These are phyloP conservation scores for Trametes villosa DNA, from an alignment of 768 basidiomycete species.

Conservation along the genomic window DNA sequence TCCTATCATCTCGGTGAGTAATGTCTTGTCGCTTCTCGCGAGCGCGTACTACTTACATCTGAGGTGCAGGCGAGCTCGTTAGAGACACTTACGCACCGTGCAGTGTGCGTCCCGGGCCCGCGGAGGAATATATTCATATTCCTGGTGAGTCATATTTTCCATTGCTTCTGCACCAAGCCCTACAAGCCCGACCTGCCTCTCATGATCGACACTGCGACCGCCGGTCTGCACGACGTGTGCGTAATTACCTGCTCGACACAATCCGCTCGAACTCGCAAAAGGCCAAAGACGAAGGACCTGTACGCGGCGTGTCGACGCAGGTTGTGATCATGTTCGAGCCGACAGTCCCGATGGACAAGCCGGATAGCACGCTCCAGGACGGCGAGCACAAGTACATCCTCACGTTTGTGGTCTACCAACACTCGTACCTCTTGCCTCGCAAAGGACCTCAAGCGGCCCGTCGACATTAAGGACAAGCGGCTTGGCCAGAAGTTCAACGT, in stretches of 20 bases:
- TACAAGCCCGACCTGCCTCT: conserved; percentile 55
- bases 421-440: conserved; percentile 87
- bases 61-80: too few species aligned
- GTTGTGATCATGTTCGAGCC: conserved; percentile 99
- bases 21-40: too few species aligned
- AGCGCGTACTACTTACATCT: too few species aligned
- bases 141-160: conserved; percentile 36
- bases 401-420: conserved; percentile 67
- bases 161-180: conserved; percentile 67
- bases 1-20: too few species aligned
- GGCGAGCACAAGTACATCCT: conserved; percentile 94
- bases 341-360: conserved; percentile 48
- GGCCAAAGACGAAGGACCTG: conserved; percentile 40
- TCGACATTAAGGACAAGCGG: conserved; percentile 62
- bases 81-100: too few species aligned
- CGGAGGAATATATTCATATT: conserved; percentile 31
- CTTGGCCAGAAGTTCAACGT: conserved; percentile 55
- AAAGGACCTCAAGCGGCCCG: conserved; percentile 58
- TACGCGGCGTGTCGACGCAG: conserved; percentile 95
- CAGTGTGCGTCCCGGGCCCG: too few species aligned
- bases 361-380: conserved; percentile 53
- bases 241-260: conserved; percentile 86
- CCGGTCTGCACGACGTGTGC: conserved; percentile 93
- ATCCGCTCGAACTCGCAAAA: conserved; percentile 56
- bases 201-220: conserved; percentile 98